Evolutionary conservation across 2,329 filamentous ascomycete genomes (phyloP).

Genomic region (Trichocomaceae sp.): DNA sequence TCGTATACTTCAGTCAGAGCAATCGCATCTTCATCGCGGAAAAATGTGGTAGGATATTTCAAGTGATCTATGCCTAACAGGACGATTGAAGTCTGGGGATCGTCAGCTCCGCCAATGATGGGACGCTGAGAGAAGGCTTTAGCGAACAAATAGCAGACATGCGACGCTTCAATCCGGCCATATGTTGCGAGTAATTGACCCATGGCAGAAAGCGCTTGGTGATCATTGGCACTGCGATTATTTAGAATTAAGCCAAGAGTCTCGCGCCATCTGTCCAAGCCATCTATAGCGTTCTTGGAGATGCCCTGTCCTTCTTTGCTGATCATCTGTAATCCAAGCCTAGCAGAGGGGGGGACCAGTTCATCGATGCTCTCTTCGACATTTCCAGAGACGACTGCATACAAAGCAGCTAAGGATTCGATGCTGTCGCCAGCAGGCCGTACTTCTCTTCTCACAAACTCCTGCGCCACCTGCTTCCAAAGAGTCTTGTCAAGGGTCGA

Average conservation of each 20-base stretch:
- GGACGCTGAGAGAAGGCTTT: constrained; percentile 47
- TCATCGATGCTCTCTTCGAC: constrained; percentile 92
- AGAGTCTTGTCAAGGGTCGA: constrained; percentile 65
- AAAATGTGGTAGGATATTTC: constrained; percentile 62
- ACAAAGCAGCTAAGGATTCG: constrained; percentile 82
- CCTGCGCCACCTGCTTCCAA: constrained; percentile 89
- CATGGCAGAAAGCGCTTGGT: constrained; percentile 68
- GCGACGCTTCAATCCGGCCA: constrained; percentile 81
- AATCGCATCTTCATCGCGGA: constrained; percentile 76
- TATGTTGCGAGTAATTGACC: constrained; percentile 79
- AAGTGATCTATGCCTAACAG: constrained; percentile 80
- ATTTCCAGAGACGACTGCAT: constrained; percentile 90
- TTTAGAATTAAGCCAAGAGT: constrained; percentile 78
- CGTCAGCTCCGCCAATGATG: constrained; percentile 76
- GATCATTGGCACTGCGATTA: constrained; percentile 78
- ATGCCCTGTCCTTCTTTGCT: constrained; percentile 59
- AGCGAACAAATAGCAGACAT: constrained; percentile 89
- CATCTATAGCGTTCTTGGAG: constrained; percentile 68
- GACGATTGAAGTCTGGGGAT: constrained; percentile 69
- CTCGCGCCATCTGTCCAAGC: constrained; percentile 89
- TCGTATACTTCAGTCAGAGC: constrained; percentile 95
- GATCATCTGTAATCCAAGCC: constrained; percentile 86
- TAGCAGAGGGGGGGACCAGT: constrained; percentile 83
- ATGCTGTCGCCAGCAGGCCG: constrained; percentile 73
- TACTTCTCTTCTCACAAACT: constrained; percentile 93